Base-by-base conservation (phyloP, 75 land plant genomes). In the Pinus taeda region DNA sequence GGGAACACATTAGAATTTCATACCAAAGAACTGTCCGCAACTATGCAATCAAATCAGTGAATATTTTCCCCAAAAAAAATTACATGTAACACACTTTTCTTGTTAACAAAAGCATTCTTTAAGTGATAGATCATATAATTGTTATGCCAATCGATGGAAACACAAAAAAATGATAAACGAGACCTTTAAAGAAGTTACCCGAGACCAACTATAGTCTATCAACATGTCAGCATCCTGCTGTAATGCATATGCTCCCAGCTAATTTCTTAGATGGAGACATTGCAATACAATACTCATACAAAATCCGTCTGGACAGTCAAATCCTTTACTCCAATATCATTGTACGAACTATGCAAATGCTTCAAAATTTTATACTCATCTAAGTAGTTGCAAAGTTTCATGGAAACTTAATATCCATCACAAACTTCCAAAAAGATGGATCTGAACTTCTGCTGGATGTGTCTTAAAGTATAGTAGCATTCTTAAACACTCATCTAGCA, bases 291-390 rank as follows among this genome's bases (percentile, higher is more conserved):
- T 6, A 67, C 49, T 67, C 45, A 36, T 39, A 67, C 71, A 39
- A 67, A 67, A 49, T 45, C 85, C 56, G 82, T 86, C 76, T 94
- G 88, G 36, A 96, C 94, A n/a, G 98, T 85, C 75, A 96, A 83
- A 57, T 96, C 95, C 53, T 88, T 86, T 18, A 96, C 82, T 37
- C 98, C 98, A 71, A 96, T 72, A 24, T 96, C 97, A 78, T 93
- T 90, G 76, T 93, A 96, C 73, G 92, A 78, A 42, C 86, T 90
- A 70, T 93, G 98, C 57, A 90, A 83, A 74, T 77, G 86, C 33
- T 87, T 90, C 24, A 96, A 80, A 24, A 93, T 77, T 6, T 76
- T 78, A 36, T 83, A 82, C 57, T 33, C 33, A 33, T 33, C 33
- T 33, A 33, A 33, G 33, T 33, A 2, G 33, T 33, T 33, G 33